These are phyloP conservation scores for Hypoxylon fragiforme DNA, from an alignment of 495 filamentous ascomycete genomes.

Conservation along the genomic window DNA sequence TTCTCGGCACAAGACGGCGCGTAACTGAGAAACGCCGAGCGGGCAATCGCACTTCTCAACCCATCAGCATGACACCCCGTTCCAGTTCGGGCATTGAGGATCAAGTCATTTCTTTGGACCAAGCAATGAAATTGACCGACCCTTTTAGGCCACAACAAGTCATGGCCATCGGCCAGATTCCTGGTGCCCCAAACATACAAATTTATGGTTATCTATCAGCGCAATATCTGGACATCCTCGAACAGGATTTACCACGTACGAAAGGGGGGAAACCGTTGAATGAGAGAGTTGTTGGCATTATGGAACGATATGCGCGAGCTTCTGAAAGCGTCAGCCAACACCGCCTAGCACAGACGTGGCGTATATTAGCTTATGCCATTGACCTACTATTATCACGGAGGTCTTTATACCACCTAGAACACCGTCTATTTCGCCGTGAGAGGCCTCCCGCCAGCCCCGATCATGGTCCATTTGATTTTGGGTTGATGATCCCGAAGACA, in stretches of 20 bases:
- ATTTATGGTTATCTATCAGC: conserved; percentile 63
- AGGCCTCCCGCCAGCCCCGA: conserved; percentile 1
- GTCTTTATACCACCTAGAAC: conserved; percentile 58
- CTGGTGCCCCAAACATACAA: conserved; percentile 54
- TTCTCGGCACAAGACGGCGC: conserved; percentile 55
- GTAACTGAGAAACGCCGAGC: conserved; percentile 42
- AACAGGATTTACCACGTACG: conserved; percentile 42
- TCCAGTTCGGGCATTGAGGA: conserved; percentile 51
- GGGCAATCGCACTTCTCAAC: conserved; percentile 42
- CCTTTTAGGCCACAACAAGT: conserved; percentile 59
- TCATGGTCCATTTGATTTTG: conserved; percentile 4
- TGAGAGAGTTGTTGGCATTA: conserved; percentile 52
- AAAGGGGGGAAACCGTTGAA: conserved; percentile 36
- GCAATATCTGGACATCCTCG: conserved; percentile 58
- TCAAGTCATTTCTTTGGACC: conserved; percentile 61
- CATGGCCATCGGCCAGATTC: conserved; percentile 63
- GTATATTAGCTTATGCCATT: conserved; percentile 65
- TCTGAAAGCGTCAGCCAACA: conserved; percentile 62
- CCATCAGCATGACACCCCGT: conserved; percentile 63
- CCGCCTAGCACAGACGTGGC: conserved; percentile 75
- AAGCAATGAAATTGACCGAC: conserved; percentile 61
- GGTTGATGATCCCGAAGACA: conserved; percentile 1
- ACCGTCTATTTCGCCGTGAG: conserved; percentile 38
- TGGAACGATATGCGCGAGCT: conserved; percentile 64
- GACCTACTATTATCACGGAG: conserved; percentile 61